Conservation (phyloP, 306 rosid genomes). For the Arachis stenosperma region DNA sequence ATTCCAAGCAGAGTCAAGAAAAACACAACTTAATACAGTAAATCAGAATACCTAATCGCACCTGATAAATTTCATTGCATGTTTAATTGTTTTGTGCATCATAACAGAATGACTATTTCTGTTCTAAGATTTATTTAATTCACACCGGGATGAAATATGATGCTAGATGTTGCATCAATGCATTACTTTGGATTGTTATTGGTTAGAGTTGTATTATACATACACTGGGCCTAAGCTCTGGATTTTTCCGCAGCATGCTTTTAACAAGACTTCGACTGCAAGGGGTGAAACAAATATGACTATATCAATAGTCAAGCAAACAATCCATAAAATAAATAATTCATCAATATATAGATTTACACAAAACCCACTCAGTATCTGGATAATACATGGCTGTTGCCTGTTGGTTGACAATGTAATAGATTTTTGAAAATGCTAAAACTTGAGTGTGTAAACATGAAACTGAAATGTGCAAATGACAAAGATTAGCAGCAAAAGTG, state of each 20-base stretch:
- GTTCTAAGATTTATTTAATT: slow-evolving; percentile 10
- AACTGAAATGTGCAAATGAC: slow-evolving; percentile 26
- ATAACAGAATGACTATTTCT: slow-evolving; percentile 2
- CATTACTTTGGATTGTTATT: slow-evolving; percentile 37
- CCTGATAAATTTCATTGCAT: slow-evolving; percentile 10
- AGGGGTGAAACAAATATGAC: slow-evolving; percentile 44
- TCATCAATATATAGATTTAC: slow-evolving; percentile 6
- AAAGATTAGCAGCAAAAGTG: slow-evolving; percentile 31
- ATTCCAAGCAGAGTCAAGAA: slow-evolving; percentile 1
- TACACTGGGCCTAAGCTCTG: slow-evolving; percentile 98
- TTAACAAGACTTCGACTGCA: slow-evolving; percentile 93
- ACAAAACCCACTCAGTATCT: slow-evolving; percentile 33
- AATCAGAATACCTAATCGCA: background rate
- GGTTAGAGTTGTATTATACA: slow-evolving; percentile 49
- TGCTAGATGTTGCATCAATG: slow-evolving; percentile 26
- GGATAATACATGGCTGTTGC: slow-evolving; percentile 17
- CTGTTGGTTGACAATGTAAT: slow-evolving; percentile 15
- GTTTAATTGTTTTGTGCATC: slow-evolving; percentile 17
- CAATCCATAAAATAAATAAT: slow-evolving; percentile 16
- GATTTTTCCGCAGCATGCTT: slow-evolving; percentile 99
- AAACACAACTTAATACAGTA: slow-evolving; percentile 12
- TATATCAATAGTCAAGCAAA: slow-evolving; percentile 35
- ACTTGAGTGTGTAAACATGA: slow-evolving; percentile 6
- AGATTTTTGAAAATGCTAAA: slow-evolving; percentile 21
- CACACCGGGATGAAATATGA: background rate